Evolutionary conservation across 192 early-diverging fungal species (phyloP), one percentile per base, ranked within the genome.

Genomic region (Entrophospora sp.): DNA sequence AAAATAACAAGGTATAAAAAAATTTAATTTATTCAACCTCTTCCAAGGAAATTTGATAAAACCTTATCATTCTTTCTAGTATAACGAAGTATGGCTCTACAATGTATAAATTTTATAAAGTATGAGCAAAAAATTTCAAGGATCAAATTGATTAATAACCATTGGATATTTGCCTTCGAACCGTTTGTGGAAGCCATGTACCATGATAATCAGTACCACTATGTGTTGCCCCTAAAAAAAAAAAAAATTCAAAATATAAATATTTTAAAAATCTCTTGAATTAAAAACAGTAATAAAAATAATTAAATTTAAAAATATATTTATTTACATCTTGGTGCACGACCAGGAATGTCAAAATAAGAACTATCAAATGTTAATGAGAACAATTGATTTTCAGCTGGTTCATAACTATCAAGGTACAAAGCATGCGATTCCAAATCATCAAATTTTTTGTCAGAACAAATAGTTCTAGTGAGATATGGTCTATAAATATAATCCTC

Each of bases 141-240:
- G 10, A 27, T 35, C 2, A 37, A 5, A 1, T 8, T 43, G 0
- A 37, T 51, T 62, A 4, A 18, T 18, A n/a, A 9, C 4, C 22
- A 28, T 7, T 25, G 6, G 10, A 1, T 16, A 3, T 36, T 53
- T 71, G 81, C 79, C 80, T 77, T 38, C 92, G 77, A 18, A 92
- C 90, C 16, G 92, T 87, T 67, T 96, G 94, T 24, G 94, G 94
- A 18, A 96, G 79, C 94, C 94, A 96, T 4, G 92, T 93, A 45
- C 92, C 92, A 66, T 93, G 93, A 64, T 95, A 95, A 71, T 95
- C 92, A 12, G 87, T 84, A n/a, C 91, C 92, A 25, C 89, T 90
- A 75, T 92, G 90, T n/a, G 89, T 85, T 2, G 84, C 90, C 90
- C 75, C 75, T 76, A n/a, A n/a, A 60, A 9, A 34, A 9, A 56